Conservation (phyloP, 2,329 filamentous ascomycete species). For the Verticillium isaacii region DNA sequence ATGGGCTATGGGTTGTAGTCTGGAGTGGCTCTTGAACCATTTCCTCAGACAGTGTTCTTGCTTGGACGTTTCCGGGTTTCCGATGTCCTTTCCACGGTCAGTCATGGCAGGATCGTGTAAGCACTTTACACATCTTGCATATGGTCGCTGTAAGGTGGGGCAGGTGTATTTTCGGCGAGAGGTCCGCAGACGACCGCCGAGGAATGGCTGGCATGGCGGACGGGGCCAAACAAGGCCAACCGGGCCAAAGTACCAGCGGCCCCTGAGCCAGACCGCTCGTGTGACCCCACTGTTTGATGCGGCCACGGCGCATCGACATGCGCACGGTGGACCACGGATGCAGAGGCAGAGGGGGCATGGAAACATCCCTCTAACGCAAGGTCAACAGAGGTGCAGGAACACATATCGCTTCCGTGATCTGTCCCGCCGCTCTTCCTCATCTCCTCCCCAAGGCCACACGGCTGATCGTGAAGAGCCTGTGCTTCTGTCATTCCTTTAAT, state of each 20-base stretch:
- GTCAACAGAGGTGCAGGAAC: too few relatives aligned
- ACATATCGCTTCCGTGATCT: neutral
- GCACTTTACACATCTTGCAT: too few relatives aligned
- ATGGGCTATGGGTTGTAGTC: too few relatives aligned
- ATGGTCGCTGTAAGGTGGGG: too few relatives aligned
- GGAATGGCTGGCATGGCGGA: neutral
- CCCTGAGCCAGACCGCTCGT: neutral
- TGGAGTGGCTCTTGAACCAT: too few relatives aligned
- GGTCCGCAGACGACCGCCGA: neutral
- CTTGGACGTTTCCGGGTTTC: too few relatives aligned
- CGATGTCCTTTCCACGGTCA: too few relatives aligned
- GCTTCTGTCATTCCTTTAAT: neutral
- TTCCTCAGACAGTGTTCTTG: too few relatives aligned
- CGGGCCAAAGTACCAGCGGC: neutral
- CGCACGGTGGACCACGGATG: neutral
- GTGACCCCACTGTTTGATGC: neutral
- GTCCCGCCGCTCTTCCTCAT: neutral
- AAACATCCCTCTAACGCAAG: too few relatives aligned
- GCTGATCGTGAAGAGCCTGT: neutral
- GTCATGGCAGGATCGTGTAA: too few relatives aligned
- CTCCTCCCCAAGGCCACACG: neutral
- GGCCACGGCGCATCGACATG: neutral
- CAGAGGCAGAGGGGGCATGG: neutral
- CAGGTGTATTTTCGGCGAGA: too few relatives aligned
- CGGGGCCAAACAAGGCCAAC: neutral